Evolutionary conservation across 768 basidiomycete genomes (phyloP).

Genomic region (Mycena leptocephala): DNA sequence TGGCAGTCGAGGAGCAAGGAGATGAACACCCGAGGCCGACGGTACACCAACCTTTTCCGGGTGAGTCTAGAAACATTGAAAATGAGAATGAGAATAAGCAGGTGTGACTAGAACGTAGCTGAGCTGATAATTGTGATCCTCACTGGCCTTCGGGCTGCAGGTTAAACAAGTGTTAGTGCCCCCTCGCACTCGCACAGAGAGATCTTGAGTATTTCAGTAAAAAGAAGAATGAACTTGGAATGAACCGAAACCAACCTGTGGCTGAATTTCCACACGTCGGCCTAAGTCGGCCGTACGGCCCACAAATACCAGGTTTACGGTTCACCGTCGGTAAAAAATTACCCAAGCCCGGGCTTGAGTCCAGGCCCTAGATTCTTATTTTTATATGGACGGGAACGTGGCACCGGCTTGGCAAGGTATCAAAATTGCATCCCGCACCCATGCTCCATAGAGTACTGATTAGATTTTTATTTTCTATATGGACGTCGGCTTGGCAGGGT

Average conservation of each 20-base stretch:
- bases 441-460: no score
- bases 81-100: no score
- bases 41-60: not conserved
- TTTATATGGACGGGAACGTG: not conserved
- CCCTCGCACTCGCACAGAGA: not conserved
- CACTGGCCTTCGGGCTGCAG: no score
- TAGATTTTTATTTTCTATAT: not conserved
- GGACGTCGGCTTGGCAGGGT: not conserved
- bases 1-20: not conserved
- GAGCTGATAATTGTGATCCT: no score
- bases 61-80: no score
- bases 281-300: not conserved
- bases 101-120: no score
- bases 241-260: no score
- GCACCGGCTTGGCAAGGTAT: not conserved
- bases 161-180: no score
- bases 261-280: not conserved
- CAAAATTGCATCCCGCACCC: no score
- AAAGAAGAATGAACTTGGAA: not conserved
- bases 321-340: no score
- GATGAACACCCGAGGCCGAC: not conserved
- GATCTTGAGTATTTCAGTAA: not conserved
- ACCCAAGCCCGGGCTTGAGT: not conserved
- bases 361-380: not conserved
- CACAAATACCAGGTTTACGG: not conserved